These are phyloP conservation scores for Cadophora malorum DNA, from an alignment of 2,329 filamentous ascomycete species.

Conservation along the genomic window DNA sequence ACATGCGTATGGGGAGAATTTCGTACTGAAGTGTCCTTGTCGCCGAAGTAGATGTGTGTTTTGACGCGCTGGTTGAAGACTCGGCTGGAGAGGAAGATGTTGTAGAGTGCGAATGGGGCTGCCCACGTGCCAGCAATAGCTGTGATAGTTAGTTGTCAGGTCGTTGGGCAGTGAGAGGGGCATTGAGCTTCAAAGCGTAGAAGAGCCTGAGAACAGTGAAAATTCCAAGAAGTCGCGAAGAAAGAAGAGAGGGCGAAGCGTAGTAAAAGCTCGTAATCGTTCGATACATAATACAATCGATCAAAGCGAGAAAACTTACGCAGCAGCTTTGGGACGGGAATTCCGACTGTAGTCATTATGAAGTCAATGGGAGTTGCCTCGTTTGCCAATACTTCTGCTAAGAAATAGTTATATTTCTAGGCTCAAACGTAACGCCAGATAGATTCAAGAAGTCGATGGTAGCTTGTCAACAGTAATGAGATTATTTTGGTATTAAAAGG, in stretches of 20 bases:
- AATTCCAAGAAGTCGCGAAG: no score
- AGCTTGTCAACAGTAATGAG: no score
- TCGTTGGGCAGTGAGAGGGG: not conserved
- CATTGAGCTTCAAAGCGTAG: not conserved
- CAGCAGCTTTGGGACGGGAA: not conserved
- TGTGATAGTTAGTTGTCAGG: constrained; percentile 2
- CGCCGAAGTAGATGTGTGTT: constrained; percentile 27
- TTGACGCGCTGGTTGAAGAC: constrained; percentile 28
- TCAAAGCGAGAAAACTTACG: not conserved
- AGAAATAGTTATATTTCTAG: no score
- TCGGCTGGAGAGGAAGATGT: constrained; percentile 30
- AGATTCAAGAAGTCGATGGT: no score
- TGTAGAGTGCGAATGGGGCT: constrained; percentile 32
- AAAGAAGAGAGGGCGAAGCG: no score
- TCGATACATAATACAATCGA: no score
- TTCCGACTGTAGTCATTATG: not conserved
- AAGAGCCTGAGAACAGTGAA: not conserved
- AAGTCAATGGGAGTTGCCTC: not conserved
- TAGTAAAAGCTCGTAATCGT: no score
- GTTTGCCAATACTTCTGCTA: no score
- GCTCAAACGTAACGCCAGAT: no score
- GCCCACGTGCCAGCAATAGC: constrained; percentile 33
- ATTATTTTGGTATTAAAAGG: not conserved
- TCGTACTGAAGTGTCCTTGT: constrained; percentile 21
- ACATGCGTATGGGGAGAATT: not conserved